Evolutionary conservation across 257 asterid genomes (phyloP), one percentile per base, ranked within the genome.

Genomic region (Lithospermum erythrorhizon): DNA sequence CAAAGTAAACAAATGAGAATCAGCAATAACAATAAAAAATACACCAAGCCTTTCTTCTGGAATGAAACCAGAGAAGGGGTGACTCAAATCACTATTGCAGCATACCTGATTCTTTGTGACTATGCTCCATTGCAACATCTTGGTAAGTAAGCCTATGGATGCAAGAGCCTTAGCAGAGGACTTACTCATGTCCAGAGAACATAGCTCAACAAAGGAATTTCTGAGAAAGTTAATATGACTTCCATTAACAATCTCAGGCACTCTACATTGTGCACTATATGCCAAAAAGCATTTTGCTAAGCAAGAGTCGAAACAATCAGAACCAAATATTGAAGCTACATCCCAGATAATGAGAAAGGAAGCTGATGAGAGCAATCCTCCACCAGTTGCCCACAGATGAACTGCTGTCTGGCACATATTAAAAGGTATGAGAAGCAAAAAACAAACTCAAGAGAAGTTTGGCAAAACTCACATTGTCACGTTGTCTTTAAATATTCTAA

Each of bases 311-410:
- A 76, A 78, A 74, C 66, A 71, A 67, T 73, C 74, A 55, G 95
- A 58, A 54, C 82, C 64, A 73, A 71, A 76, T 60, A 78, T 57
- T 58, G 79, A 70, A 67, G 87, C 81, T 62, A 79, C 74, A 61
- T 84, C 91, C 69, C 77, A 64, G 71, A 78, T 59, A 52, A 89
- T 74, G 48, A 72, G 78, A 75, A 77, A 89, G 63, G 99, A 78
- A 66, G 84, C 78, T 55, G 87, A 74, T 64, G 99, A 83, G 61
- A 93, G 81, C 62, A 51, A 64, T 45, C 78, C 78, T 13, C 77
- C 85, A 53, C 96, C 80, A 51, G 97, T 86, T 61, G 94, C 94
- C 96, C 97, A 93, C 75, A 93, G 75, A 76, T 79, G 87, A 68
- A 89, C 85, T 59, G 91, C 70, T 53, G 78, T 82, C 99, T 93